Evolutionary conservation across 352 stramenopile species (phyloP), one percentile per base, ranked within the genome.

Genomic region (Globisporangium nagaii): DNA sequence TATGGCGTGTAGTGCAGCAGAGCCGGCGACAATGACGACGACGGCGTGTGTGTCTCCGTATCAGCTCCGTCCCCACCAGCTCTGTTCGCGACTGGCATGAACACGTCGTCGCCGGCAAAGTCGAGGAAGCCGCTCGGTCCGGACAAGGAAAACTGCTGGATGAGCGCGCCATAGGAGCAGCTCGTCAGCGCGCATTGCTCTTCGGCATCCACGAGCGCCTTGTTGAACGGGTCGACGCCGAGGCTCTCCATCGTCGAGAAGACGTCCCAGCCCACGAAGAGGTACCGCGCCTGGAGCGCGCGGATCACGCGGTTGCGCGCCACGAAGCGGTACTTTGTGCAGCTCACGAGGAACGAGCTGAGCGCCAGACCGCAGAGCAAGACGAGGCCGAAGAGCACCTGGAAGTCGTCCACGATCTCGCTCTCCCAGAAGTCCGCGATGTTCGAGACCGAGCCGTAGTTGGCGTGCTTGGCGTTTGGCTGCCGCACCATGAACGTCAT

Each of bases 361-460:
- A 34, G 25, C n/a, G 15, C 30, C 35, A 62, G 44, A 27, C 25
- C 56, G 17, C 22, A 27, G 20, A 51, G 22, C 12, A 53, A 36
- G n/a, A 57, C 9, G 53, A 62, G 57, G 17, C 22, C 34, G 41
- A 65, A 62, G 37, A 65, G 20, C 42, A 65, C 47, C 10, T 46
- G 28, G 32, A 57, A 62, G 39, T 62, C 56, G 46, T 61, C 58
- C n/a, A 63, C 34, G 39, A 69, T 56, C 51, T 72, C 66, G 53
- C 54, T 75, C 7, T 36, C 25, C 66, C 66, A 75, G 47, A 75
- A 66, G 11, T 36, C 20, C 1, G 58, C 17, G 20, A 69, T 30
- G n/a, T 58, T 31, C 3, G 65, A 42, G 25, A 48, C 22, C 2
- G 53, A 56, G 12, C 67, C 67, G 27, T 68, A 70, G 10, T 65